phyloP scores from a whole-genome alignment of 2,329 filamentous ascomycete species.

The Albifimbria verrucaria region DNA sequence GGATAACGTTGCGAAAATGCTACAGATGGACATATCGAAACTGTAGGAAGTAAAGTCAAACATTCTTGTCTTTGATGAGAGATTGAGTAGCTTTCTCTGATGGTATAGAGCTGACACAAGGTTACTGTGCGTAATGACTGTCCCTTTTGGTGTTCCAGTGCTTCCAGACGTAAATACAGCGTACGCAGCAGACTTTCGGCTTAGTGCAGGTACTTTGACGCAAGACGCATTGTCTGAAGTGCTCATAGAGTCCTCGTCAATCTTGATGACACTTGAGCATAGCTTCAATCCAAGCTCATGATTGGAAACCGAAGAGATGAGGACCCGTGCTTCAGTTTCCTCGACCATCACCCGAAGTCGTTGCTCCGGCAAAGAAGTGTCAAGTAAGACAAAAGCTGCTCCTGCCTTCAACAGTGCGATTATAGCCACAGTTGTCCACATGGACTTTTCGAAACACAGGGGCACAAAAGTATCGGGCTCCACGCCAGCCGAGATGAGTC shows the following conservation, averaged over 20 bases:
- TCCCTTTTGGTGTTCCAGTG: slow-evolving; percentile 13
- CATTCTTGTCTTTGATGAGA: slow-evolving; percentile 2
- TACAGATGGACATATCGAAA: slow-evolving; percentile 12
- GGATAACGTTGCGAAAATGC: slow-evolving; percentile 8
- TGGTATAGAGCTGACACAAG: slow-evolving; percentile 1
- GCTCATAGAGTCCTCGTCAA: too few relatives aligned
- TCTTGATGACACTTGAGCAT: too few relatives aligned
- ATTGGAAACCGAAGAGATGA: not conserved
- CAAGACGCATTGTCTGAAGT: too few relatives aligned
- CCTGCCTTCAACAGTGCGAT: slow-evolving; percentile 23
- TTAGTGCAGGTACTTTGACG: too few relatives aligned
- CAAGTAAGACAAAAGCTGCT: slow-evolving; percentile 17
- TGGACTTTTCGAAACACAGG: slow-evolving; percentile 27
- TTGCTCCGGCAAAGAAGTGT: not conserved
- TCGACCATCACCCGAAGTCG: not conserved
- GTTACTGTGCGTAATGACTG: slow-evolving; percentile 4
- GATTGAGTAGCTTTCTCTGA: slow-evolving; percentile 4
- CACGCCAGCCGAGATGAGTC: slow-evolving; percentile 3
- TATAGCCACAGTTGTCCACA: slow-evolving; percentile 15
- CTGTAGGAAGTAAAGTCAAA: slow-evolving; percentile 15
- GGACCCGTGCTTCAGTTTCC: not conserved
- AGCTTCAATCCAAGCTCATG: not conserved
- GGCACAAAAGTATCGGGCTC: slow-evolving; percentile 17
- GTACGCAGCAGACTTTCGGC: not conserved
- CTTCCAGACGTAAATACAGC: slow-evolving; percentile 15